These are phyloP conservation scores for Petasospora fabianii DNA, from an alignment of 1,139 yeast species.

Conservation along the genomic window DNA sequence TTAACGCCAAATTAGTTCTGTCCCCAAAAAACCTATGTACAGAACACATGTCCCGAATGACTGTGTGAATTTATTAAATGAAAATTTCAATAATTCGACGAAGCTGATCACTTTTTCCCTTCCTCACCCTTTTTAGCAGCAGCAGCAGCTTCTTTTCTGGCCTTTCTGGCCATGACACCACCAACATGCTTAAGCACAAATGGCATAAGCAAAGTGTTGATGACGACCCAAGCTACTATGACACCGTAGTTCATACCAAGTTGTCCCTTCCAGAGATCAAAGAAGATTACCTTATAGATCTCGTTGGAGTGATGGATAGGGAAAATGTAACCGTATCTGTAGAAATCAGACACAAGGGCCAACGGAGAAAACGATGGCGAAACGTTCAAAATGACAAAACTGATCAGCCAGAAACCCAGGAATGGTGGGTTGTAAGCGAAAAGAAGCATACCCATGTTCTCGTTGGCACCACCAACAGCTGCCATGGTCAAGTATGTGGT, in stretches of 20 bases:
- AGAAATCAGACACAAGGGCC: slow-evolving; percentile 48
- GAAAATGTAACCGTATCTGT: slow-evolving; percentile 60
- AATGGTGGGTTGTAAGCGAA: slow-evolving; percentile 44
- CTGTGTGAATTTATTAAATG: too few species aligned
- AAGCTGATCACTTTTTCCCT: too few species aligned
- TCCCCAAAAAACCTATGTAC: too few species aligned
- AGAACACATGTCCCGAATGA: too few species aligned
- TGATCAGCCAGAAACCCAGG: slow-evolving; percentile 56
- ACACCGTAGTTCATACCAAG: slow-evolving; percentile 59
- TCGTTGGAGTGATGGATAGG: slow-evolving; percentile 62
- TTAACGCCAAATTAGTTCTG: too few species aligned
- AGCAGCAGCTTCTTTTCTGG: too few species aligned
- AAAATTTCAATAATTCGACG: too few species aligned
- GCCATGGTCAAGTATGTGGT: slow-evolving; percentile 54
- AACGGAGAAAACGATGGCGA: slow-evolving; percentile 35
- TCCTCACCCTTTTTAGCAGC: too few species aligned
- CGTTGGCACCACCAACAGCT: slow-evolving; percentile 64
- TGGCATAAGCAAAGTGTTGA: slow-evolving; percentile 45
- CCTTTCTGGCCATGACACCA: slow-evolving; percentile 29
- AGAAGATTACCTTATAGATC: slow-evolving; percentile 51
- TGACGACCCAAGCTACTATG: slow-evolving; percentile 53
- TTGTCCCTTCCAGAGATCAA: slow-evolving; percentile 50
- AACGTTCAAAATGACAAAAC: slow-evolving; percentile 58
- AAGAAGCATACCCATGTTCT: slow-evolving; percentile 48
- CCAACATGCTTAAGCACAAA: slow-evolving; percentile 36